Evolutionary conservation across 352 stramenopile genomes (phyloP), one percentile per base, ranked within the genome.

Genomic region (Phytopythium kandeliae): DNA sequence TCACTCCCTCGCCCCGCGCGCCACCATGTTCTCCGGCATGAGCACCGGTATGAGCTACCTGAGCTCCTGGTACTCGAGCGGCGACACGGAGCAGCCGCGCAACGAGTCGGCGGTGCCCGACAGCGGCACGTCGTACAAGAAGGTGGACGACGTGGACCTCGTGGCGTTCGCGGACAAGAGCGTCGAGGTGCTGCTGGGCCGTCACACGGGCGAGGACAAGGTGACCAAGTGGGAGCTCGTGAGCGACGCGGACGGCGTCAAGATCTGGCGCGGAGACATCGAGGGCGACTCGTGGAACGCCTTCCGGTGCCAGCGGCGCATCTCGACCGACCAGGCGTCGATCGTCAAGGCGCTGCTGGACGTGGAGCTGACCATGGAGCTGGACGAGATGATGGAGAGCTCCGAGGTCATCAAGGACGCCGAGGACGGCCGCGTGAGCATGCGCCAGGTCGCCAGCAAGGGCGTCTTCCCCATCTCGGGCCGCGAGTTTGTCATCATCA

Each of bases 381-480:
- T 90, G 36, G 82, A 92, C 57, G 75, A 89, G 43, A 92, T 90
- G 78, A 92, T 81, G 51, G 82, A 90, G 49, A 63, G 62, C 17
- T 48, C 85, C 19, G 58, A 68, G 25, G 80, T 82, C 21, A 57
- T 92, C 48, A 71, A 86, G 47, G 56, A 59, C 15, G 71, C 73
- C 44, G 65, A 78, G n/a, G 69, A 76, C 8, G 74, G 77, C 45
- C 67, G 65, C 52, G 46, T 89, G 30, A 80, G 68, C 31, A 67
- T 90, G 45, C 78, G 80, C 35, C 76, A 92, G 54, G 74, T 89
- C 30, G 77, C 69, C 11, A 89, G 71, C 73, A 92, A 92, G 60
- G 78, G 66, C 15, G 67, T 89, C 44, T 90, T 92, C 55, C 82
- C 79, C 5, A 79, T 89, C 40, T 73, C 79, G 16, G 77, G 74